Evolutionary conservation across 2,329 filamentous ascomycete genomes (phyloP).

Genomic region (Fusarium sp.): DNA sequence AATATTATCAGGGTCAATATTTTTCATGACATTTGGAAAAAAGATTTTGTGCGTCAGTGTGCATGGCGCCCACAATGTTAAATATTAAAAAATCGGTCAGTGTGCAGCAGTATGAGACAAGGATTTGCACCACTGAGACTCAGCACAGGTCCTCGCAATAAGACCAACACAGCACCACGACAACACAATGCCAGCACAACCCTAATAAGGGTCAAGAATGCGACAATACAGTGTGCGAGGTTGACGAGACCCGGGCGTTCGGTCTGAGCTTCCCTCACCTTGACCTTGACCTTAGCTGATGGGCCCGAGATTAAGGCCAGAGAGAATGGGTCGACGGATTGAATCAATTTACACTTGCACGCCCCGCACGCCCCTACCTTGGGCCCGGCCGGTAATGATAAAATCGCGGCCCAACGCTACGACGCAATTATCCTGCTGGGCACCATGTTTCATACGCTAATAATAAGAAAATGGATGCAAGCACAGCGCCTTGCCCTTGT

Average conservation of each 20-base stretch:
- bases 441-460: slow-evolving; percentile 47
- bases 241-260: slow-evolving; percentile 36
- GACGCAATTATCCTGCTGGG: slow-evolving; percentile 40
- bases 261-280: slow-evolving; percentile 46
- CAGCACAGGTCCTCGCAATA: slow-evolving; percentile 15
- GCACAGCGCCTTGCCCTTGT: slow-evolving; percentile 34
- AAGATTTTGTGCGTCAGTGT: slow-evolving; percentile 27
- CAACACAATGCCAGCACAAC: slow-evolving; percentile 33
- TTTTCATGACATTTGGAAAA: slow-evolving; percentile 29
- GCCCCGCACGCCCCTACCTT: slow-evolving; percentile 36
- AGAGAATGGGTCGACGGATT: slow-evolving; percentile 39
- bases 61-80: slow-evolving; percentile 33
- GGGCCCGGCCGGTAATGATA: slow-evolving; percentile 40
- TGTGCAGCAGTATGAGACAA: slow-evolving; percentile 26
- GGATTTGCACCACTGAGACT: slow-evolving; percentile 25
- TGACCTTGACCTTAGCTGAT: slow-evolving; percentile 26
- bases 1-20: slow-evolving; percentile 27
- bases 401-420: slow-evolving; percentile 45
- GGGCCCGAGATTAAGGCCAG: slow-evolving; percentile 46
- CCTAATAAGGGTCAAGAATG: slow-evolving; percentile 24
- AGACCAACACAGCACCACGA: slow-evolving; percentile 22
- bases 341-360: slow-evolving; percentile 17
- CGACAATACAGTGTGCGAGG: slow-evolving; percentile 41
- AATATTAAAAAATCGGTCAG: slow-evolving; percentile 24
- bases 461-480: slow-evolving; percentile 37